A percentile compares a stretch with the other conserved stretches of the same genome.
Evolutionary conservation across 2,329 filamentous ascomycete genomes (phyloP).

Genomic region (Pestalotiopsis sp.): DNA sequence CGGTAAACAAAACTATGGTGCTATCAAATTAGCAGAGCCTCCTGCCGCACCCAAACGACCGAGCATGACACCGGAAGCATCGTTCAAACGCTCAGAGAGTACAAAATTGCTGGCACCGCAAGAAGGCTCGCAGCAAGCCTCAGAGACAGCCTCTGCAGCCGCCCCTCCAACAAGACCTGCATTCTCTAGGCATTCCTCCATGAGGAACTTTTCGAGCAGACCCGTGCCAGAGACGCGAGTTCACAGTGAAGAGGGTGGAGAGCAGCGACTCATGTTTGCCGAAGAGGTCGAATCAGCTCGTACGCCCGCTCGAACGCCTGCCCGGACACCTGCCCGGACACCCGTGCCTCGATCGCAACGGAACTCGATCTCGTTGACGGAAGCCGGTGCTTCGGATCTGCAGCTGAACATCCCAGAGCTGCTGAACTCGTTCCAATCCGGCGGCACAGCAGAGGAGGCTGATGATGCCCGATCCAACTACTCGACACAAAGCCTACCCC

Average conservation of each 20-base stretch:
- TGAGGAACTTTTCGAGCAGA: conserved; percentile 63
- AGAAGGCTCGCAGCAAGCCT: conserved; percentile 5
- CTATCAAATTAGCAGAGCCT: conserved; percentile 21
- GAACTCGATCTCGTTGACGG: conserved; percentile 36
- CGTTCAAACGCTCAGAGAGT: conserved; percentile 17
- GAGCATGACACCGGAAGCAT: conserved; percentile 19
- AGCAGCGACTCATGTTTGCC: conserved; percentile 67
- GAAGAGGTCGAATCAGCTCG: conserved; percentile 45
- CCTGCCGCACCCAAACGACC: conserved; percentile 12
- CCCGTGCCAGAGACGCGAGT: conserved; percentile 64
- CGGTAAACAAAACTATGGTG: conserved; percentile 29
- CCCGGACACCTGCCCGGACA: conserved; percentile 21
- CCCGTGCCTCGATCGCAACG: conserved; percentile 38
- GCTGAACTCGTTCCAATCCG: conserved; percentile 40
- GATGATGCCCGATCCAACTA: conserved; percentile 44
- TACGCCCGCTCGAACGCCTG: conserved; percentile 21
- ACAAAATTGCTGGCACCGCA: conserved; percentile 15
- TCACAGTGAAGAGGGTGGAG: conserved; percentile 56
- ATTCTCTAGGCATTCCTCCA: conserved; percentile 49
- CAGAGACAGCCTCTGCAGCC: conserved; percentile 13
- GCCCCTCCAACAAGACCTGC: conserved; percentile 34
- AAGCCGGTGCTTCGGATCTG: conserved; percentile 33
- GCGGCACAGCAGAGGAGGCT: conserved; percentile 21
- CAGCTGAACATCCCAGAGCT: conserved; percentile 48
- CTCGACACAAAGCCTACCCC: conserved; percentile 64